Percentiles rank a stretch among this genome's conserved stretches.
phyloP scores from a whole-genome alignment of 176 grass and related monocot genomes.

The Stipa capillata region DNA sequence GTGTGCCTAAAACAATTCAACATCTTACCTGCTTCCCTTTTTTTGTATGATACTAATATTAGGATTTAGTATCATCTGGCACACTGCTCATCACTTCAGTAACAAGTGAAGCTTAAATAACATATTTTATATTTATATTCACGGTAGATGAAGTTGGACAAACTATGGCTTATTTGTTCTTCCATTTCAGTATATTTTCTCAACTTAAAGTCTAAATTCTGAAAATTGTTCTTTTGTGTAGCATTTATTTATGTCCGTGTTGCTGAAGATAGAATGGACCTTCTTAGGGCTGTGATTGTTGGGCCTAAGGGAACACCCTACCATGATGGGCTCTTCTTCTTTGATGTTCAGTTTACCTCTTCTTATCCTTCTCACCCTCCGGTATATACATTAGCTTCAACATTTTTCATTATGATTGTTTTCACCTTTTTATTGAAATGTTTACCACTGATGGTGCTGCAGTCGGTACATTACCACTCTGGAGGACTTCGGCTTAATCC shows the following conservation, averaged over 20 bases:
- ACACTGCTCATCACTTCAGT: not conserved
- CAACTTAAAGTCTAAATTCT: not conserved
- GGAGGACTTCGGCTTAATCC: slow-evolving; percentile 78
- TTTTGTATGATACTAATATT: not conserved
- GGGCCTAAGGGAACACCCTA: slow-evolving; percentile 86
- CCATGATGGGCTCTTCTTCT: slow-evolving; percentile 92
- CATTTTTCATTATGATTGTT: not conserved
- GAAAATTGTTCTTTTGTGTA: slow-evolving; percentile 24
- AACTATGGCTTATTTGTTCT: not conserved
- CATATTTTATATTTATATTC: not conserved
- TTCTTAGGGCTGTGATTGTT: slow-evolving; percentile 81
- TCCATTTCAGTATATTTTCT: not conserved
- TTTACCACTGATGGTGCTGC: slow-evolving; percentile 13
- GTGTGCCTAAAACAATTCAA: not conserved
- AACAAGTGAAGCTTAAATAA: not conserved
- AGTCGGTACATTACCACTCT: slow-evolving; percentile 65
- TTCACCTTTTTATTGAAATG: not conserved
- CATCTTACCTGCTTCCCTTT: not conserved
- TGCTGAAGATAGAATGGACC: slow-evolving; percentile 87
- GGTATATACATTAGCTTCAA: slow-evolving; percentile 26
- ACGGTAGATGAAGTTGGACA: not conserved
- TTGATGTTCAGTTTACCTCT: slow-evolving; percentile 61
- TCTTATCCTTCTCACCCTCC: slow-evolving; percentile 63
- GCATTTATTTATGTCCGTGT: slow-evolving; percentile 68
- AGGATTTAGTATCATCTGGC: not conserved